These are phyloP conservation scores for Sporobolomyces phaffii DNA, from an alignment of 768 basidiomycete species.

Conservation along the genomic window DNA sequence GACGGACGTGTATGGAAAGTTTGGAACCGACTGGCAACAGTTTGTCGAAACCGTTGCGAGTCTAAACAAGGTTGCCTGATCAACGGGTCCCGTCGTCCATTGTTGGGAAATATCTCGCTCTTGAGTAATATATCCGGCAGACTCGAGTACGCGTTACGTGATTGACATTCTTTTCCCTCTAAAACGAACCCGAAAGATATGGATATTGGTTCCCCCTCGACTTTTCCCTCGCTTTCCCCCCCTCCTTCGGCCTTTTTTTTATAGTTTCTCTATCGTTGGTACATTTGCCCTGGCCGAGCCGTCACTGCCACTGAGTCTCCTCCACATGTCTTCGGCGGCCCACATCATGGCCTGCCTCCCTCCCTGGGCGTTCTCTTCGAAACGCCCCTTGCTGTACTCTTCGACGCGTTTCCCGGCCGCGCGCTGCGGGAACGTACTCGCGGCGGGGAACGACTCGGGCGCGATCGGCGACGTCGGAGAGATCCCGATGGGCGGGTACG, in stretches of 20 bases:
- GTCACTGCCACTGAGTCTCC: neutral
- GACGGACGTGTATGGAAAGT: conserved; percentile 8
- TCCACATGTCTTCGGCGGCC: conserved; percentile 25
- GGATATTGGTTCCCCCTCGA: no score
- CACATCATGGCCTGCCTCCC: conserved; percentile 33
- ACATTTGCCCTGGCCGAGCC: no score
- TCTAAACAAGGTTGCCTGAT: neutral
- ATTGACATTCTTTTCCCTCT: no score
- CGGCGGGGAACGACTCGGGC: conserved; percentile 12
- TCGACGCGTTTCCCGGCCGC: conserved; percentile 28
- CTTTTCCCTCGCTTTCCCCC: no score
- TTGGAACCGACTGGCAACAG: conserved; percentile 1
- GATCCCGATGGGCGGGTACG: conserved; percentile 31
- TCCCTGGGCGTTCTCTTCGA: conserved; percentile 31
- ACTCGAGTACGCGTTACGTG: no score
- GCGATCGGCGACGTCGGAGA: conserved; percentile 4
- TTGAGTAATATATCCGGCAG: no score
- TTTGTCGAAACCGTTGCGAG: conserved; percentile 1
- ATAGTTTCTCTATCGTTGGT: no score
- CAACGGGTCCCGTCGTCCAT: neutral
- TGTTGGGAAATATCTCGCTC: neutral
- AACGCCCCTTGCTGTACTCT: conserved; percentile 24
- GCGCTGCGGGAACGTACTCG: conserved; percentile 15
- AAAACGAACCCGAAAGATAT: no score
- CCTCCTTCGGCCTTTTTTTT: no score